Evolutionary conservation across 176 grass and related monocot genomes (phyloP).

Genomic region (Bromus sterilis): DNA sequence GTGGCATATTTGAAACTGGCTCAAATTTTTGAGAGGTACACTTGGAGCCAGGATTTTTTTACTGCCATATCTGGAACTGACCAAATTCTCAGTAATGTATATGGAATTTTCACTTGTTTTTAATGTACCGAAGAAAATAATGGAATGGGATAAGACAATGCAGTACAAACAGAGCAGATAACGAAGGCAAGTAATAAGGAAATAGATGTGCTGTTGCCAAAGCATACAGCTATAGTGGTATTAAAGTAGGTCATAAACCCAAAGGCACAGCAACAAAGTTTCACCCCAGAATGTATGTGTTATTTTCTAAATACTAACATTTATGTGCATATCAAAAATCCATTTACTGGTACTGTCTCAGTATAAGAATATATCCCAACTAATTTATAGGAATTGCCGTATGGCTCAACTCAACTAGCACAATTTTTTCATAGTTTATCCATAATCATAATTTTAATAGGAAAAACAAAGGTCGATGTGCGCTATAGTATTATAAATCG

Average conservation of each 20-base stretch:
- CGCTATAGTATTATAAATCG: background rate
- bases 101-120: background rate
- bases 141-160: background rate
- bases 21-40: background rate
- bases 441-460: background rate
- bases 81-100: background rate
- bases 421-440: background rate
- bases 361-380: background rate
- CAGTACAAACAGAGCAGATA: background rate
- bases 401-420: background rate
- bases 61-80: background rate
- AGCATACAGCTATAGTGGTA: background rate
- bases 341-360: background rate
- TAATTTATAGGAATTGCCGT: background rate
- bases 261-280: background rate
- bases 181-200: background rate
- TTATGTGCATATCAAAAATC: background rate
- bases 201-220: background rate
- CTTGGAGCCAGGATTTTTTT: background rate
- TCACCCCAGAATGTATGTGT: background rate
- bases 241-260: background rate
- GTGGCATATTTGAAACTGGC: background rate
- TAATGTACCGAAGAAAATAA: background rate
- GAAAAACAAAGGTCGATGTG: background rate
- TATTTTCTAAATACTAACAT: background rate